Base-by-base conservation (phyloP, 148 eudicot genomes). In the Silene uniflora region DNA sequence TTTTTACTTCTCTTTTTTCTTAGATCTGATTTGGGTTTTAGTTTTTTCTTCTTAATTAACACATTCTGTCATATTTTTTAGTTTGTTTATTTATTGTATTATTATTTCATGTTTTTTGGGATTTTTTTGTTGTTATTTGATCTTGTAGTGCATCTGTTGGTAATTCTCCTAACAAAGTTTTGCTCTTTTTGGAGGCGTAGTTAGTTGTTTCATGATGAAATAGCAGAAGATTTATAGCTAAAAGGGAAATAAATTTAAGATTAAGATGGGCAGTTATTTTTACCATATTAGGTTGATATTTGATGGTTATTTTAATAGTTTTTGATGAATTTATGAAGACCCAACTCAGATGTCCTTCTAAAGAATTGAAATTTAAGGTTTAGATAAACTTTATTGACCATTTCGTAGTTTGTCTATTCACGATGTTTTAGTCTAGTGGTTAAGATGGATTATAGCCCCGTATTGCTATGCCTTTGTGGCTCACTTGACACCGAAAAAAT, bases 21-120 rank as follows among this genome's bases (percentile, higher is more conserved):
- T 69, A 83, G 91, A 89, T 91, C 88, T 87, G 75, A 77, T 74
- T 23, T 81, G 77, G 72, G 74, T 27, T 77, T n/a, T 16, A 21
- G 22, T 49, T 27, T 35, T 22, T 79, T 32, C 19, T 23, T 3
- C 13, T 63, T 10, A 63, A 6, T 24, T 24, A 3, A 5, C 23
- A 14, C 39, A 2, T 63, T 6, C 27, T 63, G 4, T 14, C 11
- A 27, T 19, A 1, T 16, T 70, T 21, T 69, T 73, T 61, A 61
- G 6, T 72, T 22, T 16, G 58, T 78, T 72, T 67, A 1, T 7
- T 61, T 18, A 13, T 73, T 59, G 44, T 7, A 39, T 6, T 56
- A 6, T 39, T 39, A n/a, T n/a, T n/a, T 29, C 32, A 29, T 29
- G 4, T n/a, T 14, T 56, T 65, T 54, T 29, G 7, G 1, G 0